These are phyloP conservation scores for Sarcodon aspratus DNA, from an alignment of 768 basidiomycete genomes.

Conservation along the genomic window DNA sequence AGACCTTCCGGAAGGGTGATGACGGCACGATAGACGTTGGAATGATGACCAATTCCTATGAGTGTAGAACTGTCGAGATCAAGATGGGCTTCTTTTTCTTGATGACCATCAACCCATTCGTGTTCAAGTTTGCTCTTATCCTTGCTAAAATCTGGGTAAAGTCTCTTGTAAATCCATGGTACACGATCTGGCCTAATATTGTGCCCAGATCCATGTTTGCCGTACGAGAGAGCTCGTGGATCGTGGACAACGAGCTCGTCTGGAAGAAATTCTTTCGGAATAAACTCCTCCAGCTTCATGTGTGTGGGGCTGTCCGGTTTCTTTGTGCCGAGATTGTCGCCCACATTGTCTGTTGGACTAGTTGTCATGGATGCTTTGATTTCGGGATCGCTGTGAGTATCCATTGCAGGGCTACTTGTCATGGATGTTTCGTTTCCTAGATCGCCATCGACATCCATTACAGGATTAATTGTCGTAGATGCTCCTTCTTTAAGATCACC, in stretches of 20 bases:
- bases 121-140: no score
- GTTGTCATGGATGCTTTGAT: background rate
- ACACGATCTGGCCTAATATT: background rate
- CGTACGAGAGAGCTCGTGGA: slow-evolving; percentile 1
- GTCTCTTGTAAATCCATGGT: background rate
- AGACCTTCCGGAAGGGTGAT: slow-evolving; percentile 34
- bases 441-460: no score
- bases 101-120: background rate
- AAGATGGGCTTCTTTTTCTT: slow-evolving; percentile 27
- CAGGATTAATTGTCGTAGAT: no score
- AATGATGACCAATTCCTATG: slow-evolving; percentile 40
- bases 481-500: background rate
- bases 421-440: background rate
- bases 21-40: slow-evolving; percentile 36
- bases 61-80: slow-evolving; percentile 27
- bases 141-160: background rate
- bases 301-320: background rate
- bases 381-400: no score
- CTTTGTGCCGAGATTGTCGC: background rate
- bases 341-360: background rate
- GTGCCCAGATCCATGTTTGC: background rate
- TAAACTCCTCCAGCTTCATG: slow-evolving; percentile 14
- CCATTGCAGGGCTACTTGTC: no score
- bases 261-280: slow-evolving; percentile 14
- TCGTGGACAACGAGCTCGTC: slow-evolving; percentile 15